A percentile compares a stretch with the other conserved stretches of the same genome.
These are phyloP conservation scores for Lupinus albus DNA, from an alignment of 306 rosid species.

Conservation along the genomic window DNA sequence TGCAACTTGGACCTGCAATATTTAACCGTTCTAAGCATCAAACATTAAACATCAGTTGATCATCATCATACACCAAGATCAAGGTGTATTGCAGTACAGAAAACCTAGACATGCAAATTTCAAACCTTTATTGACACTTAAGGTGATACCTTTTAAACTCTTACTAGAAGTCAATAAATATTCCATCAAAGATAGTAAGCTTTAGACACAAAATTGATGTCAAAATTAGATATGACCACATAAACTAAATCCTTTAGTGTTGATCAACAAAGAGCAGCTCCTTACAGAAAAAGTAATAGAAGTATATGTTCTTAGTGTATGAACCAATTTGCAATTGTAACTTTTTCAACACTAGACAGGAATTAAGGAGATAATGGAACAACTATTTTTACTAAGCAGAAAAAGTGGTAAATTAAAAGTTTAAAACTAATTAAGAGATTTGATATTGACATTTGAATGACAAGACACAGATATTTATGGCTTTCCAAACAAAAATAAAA, in stretches of 20 bases:
- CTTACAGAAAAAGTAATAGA: neutral
- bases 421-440: neutral
- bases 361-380: slow-evolving; percentile 9
- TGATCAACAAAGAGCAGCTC: neutral
- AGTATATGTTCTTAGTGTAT: neutral
- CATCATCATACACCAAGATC: slow-evolving; percentile 29
- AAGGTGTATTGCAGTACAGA: slow-evolving; percentile 21
- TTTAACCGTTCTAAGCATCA: slow-evolving; percentile 29
- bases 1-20: slow-evolving; percentile 84
- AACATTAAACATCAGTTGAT: slow-evolving; percentile 24
- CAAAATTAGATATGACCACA: slow-evolving; percentile 21
- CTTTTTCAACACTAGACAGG: neutral
- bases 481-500: slow-evolving; percentile 21
- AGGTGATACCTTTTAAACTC: slow-evolving; percentile 19
- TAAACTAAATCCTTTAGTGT: neutral
- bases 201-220: slow-evolving; percentile 26
- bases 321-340: slow-evolving; percentile 17
- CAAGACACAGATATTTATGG: neutral
- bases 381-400: neutral
- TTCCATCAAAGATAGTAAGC: slow-evolving; percentile 1
- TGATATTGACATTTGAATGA: neutral
- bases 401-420: slow-evolving; percentile 2
- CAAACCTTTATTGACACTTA: slow-evolving; percentile 14
- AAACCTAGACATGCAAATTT: slow-evolving; percentile 15
- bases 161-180: slow-evolving; percentile 14